These are phyloP conservation scores for Cicer bijugum DNA, from an alignment of 306 rosid genomes.

Conservation along the genomic window DNA sequence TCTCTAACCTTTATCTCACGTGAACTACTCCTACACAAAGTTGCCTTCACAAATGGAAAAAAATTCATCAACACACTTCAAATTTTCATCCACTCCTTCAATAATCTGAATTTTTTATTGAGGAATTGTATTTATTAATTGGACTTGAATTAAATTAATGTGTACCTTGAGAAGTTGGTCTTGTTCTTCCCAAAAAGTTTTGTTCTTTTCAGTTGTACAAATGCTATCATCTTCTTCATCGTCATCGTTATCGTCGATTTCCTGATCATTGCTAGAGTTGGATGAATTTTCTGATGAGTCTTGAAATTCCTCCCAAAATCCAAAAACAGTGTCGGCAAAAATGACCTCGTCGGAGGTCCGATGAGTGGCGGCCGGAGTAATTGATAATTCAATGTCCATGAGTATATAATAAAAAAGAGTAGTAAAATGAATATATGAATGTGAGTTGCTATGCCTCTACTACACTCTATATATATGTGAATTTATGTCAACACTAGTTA, in stretches of 20 bases:
- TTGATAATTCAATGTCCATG: slow-evolving; percentile 25
- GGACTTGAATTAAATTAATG: neutral
- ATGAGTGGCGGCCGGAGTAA: neutral
- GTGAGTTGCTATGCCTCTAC: neutral
- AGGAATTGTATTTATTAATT: neutral
- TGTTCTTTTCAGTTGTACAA: slow-evolving; percentile 44
- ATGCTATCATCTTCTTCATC: slow-evolving; percentile 39
- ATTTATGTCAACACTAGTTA: neutral
- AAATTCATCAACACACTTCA: no score
- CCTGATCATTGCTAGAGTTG: slow-evolving; percentile 40
- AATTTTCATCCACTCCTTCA: no score
- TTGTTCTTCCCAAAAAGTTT: slow-evolving; percentile 73
- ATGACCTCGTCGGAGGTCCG: slow-evolving; percentile 49
- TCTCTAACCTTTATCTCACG: slow-evolving; percentile 59
- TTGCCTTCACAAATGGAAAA: slow-evolving; percentile 47
- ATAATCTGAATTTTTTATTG: no score
- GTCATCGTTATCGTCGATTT: neutral
- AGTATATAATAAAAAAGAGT: neutral
- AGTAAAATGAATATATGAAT: slow-evolving; percentile 11
- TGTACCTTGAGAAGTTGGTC: slow-evolving; percentile 63
- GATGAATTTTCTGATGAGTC: slow-evolving; percentile 50
- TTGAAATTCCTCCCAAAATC: slow-evolving; percentile 57
- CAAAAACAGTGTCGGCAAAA: slow-evolving; percentile 62
- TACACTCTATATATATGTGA: neutral
- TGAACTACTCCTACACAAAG: slow-evolving; percentile 54